A percentile compares a stretch with the other conserved stretches of the same genome.
These are phyloP conservation scores for Malus sieversii DNA, from an alignment of 306 rosid species.

Conservation along the genomic window DNA sequence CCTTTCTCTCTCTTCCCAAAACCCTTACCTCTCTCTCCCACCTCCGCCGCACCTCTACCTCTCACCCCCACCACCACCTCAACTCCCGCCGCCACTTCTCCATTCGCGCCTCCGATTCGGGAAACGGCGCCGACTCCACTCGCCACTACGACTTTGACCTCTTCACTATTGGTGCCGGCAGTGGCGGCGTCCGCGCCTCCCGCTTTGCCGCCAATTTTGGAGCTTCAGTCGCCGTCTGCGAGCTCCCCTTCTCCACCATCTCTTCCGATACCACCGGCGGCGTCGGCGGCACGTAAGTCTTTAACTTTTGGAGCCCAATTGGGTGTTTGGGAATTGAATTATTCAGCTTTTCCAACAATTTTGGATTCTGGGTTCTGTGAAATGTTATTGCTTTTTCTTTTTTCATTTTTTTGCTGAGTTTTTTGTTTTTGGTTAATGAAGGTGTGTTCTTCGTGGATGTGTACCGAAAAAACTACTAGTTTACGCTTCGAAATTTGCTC, in stretches of 20 bases:
- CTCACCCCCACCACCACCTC: constrained; percentile 18
- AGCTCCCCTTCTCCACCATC: constrained; percentile 86
- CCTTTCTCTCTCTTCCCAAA: constrained; percentile 24
- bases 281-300: constrained; percentile 88
- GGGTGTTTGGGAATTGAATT: background rate
- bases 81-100: constrained; percentile 17
- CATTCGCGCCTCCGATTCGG: constrained; percentile 42
- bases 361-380: background rate
- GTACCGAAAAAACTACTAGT: constrained; percentile 91
- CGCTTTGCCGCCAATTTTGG: constrained; percentile 73
- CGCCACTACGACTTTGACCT: constrained; percentile 75
- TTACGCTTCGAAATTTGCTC: constrained; percentile 66
- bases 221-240: constrained; percentile 76
- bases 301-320: background rate
- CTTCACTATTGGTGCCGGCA: constrained; percentile 90
- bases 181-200: constrained; percentile 93
- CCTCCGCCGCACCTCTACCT: background rate
- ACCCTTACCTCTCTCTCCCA: constrained; percentile 6
- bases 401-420: background rate
- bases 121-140: constrained; percentile 37
- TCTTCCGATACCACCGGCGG: constrained; percentile 87
- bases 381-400: background rate
- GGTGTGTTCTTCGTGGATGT: constrained; percentile 96
- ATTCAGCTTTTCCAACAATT: background rate
- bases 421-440: constrained; percentile 11